Percentiles rank a stretch among this genome's conserved stretches.
Conservation (phyloP, 2,329 filamentous ascomycete genomes). For the Ceratocystiopsis sp. region DNA sequence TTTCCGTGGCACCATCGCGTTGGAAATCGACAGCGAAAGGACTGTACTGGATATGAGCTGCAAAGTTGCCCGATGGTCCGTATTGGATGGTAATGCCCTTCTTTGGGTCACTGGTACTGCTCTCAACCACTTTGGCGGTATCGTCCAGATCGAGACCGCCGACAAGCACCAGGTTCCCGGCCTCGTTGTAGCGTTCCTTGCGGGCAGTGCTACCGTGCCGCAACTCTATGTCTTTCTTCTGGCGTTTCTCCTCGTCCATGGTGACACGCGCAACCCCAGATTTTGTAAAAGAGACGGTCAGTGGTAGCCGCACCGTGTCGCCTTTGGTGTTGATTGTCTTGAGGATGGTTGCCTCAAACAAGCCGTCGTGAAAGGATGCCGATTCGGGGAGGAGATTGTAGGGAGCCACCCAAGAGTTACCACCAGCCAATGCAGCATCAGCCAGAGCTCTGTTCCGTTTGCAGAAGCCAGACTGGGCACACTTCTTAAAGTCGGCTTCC, state of each 20-base stretch:
- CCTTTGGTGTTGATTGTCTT: slow-evolving; percentile 54
- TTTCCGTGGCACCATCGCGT: slow-evolving; percentile 61
- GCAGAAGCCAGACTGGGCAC: slow-evolving; percentile 90
- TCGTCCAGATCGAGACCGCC: slow-evolving; percentile 61
- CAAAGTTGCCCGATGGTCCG: slow-evolving; percentile 57
- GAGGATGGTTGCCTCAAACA: slow-evolving; percentile 62
- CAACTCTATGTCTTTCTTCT: slow-evolving; percentile 76
- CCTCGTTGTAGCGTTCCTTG: slow-evolving; percentile 92
- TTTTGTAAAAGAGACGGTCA: slow-evolving; percentile 76
- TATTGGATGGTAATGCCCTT: slow-evolving; percentile 58
- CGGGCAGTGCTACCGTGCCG: slow-evolving; percentile 67
- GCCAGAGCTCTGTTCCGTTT: slow-evolving; percentile 85
- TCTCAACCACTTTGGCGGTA: slow-evolving; percentile 54
- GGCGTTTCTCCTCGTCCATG: slow-evolving; percentile 79
- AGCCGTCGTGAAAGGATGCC: slow-evolving; percentile 59
- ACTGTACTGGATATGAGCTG: slow-evolving; percentile 66
- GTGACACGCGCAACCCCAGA: slow-evolving; percentile 77
- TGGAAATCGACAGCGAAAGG: slow-evolving; percentile 81
- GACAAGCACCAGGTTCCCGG: slow-evolving; percentile 69
- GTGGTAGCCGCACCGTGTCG: slow-evolving; percentile 60
- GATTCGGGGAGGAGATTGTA: slow-evolving; percentile 61
- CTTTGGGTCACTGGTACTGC: slow-evolving; percentile 26
- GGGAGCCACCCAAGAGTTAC: slow-evolving; percentile 57
- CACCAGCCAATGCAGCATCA: slow-evolving; percentile 51
- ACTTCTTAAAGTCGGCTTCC: slow-evolving; percentile 94